Conservation (phyloP, 306 rosid genomes). For the Castanea crenata region DNA sequence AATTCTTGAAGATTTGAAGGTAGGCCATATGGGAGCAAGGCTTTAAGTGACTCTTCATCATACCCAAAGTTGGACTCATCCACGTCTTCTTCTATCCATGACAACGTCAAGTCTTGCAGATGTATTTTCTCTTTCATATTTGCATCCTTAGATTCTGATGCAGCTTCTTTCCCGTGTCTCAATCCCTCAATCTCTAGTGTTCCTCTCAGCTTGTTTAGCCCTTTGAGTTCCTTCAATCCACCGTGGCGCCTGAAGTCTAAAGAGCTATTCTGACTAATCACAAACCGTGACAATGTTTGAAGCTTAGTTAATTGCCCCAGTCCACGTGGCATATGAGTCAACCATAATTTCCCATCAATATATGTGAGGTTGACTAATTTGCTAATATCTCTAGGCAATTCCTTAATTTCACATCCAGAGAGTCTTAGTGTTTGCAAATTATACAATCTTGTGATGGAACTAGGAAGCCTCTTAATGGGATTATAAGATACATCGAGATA, state of each 20-base stretch:
- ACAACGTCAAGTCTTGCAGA: not conserved
- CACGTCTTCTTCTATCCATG: accelerated
- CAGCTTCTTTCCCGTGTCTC: not conserved
- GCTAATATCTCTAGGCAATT: too few relatives aligned
- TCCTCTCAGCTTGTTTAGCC: constrained; percentile 2
- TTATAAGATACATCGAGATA: not conserved
- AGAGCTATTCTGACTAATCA: not conserved
- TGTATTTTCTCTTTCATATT: not conserved
- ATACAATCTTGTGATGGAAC: not conserved
- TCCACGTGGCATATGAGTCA: constrained; percentile 4
- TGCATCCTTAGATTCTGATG: not conserved
- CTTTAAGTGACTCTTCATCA: too few relatives aligned
- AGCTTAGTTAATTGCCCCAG: not conserved
- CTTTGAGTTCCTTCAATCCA: not conserved
- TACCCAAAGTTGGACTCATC: too few relatives aligned
- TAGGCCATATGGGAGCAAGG: too few relatives aligned
- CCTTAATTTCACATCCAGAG: accelerated
- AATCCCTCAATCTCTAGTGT: accelerated
- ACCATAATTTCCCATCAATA: not conserved
- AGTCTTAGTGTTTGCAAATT: not conserved
- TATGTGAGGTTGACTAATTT: not conserved
- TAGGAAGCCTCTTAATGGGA: not conserved
- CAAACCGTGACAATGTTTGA: not conserved
- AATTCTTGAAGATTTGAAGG: too few relatives aligned
- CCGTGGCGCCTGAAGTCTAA: not conserved